Conservation (phyloP, 1,284 basidiomycete genomes). For the Kwoniella shivajii region DNA sequence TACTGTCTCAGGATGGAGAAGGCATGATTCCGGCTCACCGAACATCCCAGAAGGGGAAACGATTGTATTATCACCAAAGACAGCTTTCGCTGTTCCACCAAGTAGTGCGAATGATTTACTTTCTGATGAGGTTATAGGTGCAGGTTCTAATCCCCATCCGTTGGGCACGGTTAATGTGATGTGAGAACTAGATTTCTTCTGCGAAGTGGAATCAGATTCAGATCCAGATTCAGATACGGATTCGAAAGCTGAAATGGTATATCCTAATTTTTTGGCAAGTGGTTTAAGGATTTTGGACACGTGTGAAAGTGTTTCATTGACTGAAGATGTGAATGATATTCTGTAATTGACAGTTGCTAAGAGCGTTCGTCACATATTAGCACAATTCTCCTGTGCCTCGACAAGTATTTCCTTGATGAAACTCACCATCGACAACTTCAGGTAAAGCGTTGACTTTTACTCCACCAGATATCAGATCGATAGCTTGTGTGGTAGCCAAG, state of each 20-base stretch:
- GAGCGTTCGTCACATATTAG: conserved; percentile 8
- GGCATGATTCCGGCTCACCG: conserved; percentile 28
- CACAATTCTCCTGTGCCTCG: not conserved
- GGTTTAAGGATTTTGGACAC: conserved; percentile 49
- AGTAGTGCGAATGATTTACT: conserved; percentile 53
- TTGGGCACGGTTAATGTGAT: conserved; percentile 24
- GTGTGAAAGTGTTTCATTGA: conserved; percentile 53
- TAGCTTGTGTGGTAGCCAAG: conserved; percentile 50
- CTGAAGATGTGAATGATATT: conserved; percentile 45
- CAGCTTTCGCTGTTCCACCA: conserved; percentile 51
- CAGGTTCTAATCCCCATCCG: conserved; percentile 53
- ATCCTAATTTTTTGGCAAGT: conserved; percentile 51
- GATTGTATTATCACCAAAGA: conserved; percentile 54
- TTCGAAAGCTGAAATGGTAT: conserved; percentile 48
- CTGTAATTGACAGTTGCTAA: conserved; percentile 23
- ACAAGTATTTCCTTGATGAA: not conserved
- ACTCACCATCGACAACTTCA: conserved; percentile 48
- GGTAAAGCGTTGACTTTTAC: conserved; percentile 56
- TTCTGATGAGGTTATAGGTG: conserved; percentile 55
- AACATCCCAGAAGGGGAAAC: conserved; percentile 58
- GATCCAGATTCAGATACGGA: conserved; percentile 10
- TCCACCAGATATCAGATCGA: conserved; percentile 52
- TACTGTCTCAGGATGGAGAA: not conserved
- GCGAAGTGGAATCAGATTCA: not conserved
- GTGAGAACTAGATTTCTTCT: conserved; percentile 21